Evolutionary conservation across 2,329 filamentous ascomycete species (phyloP).

Genomic region (Coleophoma eucalyptorum): DNA sequence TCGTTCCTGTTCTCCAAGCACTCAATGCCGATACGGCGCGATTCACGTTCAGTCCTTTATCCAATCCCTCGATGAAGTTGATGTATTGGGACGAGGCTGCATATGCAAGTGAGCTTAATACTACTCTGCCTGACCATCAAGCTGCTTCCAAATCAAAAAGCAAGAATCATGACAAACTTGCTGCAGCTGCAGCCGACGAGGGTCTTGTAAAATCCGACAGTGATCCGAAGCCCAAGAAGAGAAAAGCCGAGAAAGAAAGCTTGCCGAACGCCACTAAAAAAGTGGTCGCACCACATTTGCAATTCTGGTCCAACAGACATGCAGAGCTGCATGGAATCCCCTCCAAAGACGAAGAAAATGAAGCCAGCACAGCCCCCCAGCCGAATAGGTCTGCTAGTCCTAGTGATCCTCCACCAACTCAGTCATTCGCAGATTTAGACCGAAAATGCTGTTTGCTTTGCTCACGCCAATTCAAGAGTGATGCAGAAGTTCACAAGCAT

Average conservation of each 20-base stretch:
- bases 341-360: conserved; percentile 32
- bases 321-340: conserved; percentile 58
- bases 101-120: conserved; percentile 62
- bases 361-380: conserved; percentile 14
- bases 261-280: conserved; percentile 24
- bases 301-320: conserved; percentile 69
- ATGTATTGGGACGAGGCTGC: conserved; percentile 75
- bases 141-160: conserved; percentile 21
- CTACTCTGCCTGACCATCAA: conserved; percentile 48
- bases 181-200: conserved; percentile 30
- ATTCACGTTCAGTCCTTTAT: conserved; percentile 67
- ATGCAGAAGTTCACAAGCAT: conserved; percentile 53
- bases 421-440: conserved; percentile 58
- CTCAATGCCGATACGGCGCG: conserved; percentile 49
- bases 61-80: conserved; percentile 63
- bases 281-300: conserved; percentile 59
- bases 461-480: conserved; percentile 51
- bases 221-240: conserved; percentile 43
- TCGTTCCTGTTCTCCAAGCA: conserved; percentile 67
- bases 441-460: conserved; percentile 60
- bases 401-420: conserved; percentile 32
- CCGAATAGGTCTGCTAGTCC: conserved; percentile 13
- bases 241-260: conserved; percentile 47
- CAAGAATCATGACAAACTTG: conserved; percentile 29
- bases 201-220: conserved; percentile 30